phyloP scores from a whole-genome alignment of 1,284 basidiomycete species.

The Bondarzewia mesenterica region DNA sequence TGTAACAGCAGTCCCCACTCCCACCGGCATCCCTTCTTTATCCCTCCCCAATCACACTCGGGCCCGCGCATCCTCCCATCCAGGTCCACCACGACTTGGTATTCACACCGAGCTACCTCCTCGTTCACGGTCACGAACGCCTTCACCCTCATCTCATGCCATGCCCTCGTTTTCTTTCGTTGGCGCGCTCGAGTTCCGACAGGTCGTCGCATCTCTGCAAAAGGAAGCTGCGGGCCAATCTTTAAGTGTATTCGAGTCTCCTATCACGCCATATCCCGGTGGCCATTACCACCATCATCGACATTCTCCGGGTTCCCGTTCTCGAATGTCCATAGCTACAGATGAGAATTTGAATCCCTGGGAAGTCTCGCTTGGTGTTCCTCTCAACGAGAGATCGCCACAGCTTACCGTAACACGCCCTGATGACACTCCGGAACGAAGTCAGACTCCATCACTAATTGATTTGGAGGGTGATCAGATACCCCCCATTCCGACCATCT shows the following conservation, averaged over 20 bases:
- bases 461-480: slow-evolving; percentile 10
- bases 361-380: slow-evolving; percentile 39
- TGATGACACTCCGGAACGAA: slow-evolving; percentile 19
- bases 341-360: slow-evolving; percentile 32
- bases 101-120: slow-evolving; percentile 32
- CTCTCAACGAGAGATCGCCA: slow-evolving; percentile 37
- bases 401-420: slow-evolving; percentile 22
- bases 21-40: slow-evolving; percentile 11
- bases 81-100: slow-evolving; percentile 29
- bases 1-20: slow-evolving; percentile 6
- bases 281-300: slow-evolving; percentile 54
- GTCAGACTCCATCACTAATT: slow-evolving; percentile 5
- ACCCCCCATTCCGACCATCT: slow-evolving; percentile 41
- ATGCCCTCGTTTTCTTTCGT: slow-evolving; percentile 85
- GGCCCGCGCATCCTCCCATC: slow-evolving; percentile 27
- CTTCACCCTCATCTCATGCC: slow-evolving; percentile 30
- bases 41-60: slow-evolving; percentile 17
- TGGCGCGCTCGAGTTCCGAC: slow-evolving; percentile 89
- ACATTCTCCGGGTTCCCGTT: slow-evolving; percentile 20
- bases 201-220: slow-evolving; percentile 78
- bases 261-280: slow-evolving; percentile 62
- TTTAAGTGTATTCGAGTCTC: slow-evolving; percentile 59
- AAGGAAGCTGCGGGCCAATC: slow-evolving; percentile 50
- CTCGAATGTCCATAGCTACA: slow-evolving; percentile 16
- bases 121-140: slow-evolving; percentile 29